Conservation (phyloP, 805 yeast genomes). For the Limtongozyma cylindracea region DNA sequence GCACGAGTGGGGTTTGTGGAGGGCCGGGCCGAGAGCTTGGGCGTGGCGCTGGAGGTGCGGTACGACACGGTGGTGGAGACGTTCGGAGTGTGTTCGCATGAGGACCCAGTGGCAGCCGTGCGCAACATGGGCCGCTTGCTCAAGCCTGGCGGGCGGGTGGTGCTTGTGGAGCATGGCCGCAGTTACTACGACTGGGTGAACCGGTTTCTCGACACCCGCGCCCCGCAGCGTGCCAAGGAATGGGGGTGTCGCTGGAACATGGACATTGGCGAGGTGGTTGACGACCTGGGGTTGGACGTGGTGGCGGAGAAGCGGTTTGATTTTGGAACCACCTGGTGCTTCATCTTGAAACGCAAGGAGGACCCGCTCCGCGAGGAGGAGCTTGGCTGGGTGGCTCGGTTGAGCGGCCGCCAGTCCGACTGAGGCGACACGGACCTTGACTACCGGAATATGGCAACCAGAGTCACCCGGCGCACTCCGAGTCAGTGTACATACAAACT, state of each 20-base stretch:
- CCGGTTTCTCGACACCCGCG: constrained; percentile 55
- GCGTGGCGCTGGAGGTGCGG: constrained; percentile 25
- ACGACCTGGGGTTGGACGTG: constrained; percentile 61
- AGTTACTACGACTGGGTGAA: constrained; percentile 62
- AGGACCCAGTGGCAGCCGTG: constrained; percentile 71
- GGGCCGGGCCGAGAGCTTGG: constrained; percentile 70
- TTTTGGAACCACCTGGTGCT: constrained; percentile 81
- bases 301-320: constrained; percentile 64
- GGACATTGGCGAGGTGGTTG: constrained; percentile 73
- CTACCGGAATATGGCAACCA: no score
- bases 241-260: constrained; percentile 99
- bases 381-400: no score
- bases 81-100: constrained; percentile 88
- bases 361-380: constrained; percentile 23
- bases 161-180: constrained; percentile 81
- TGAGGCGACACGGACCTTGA: no score
- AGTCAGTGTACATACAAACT: no score
- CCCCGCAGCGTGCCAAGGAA: constrained; percentile 56
- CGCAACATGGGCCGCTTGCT: constrained; percentile 46
- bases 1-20: constrained; percentile 66
- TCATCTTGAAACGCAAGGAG: constrained; percentile 51
- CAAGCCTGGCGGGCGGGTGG: constrained; percentile 76
- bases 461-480: no score
- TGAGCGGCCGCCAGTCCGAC: no score
- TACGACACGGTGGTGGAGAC: constrained; percentile 89